Conservation (phyloP, 176 grass and related monocot species). For the Saccharum spontaneum region DNA sequence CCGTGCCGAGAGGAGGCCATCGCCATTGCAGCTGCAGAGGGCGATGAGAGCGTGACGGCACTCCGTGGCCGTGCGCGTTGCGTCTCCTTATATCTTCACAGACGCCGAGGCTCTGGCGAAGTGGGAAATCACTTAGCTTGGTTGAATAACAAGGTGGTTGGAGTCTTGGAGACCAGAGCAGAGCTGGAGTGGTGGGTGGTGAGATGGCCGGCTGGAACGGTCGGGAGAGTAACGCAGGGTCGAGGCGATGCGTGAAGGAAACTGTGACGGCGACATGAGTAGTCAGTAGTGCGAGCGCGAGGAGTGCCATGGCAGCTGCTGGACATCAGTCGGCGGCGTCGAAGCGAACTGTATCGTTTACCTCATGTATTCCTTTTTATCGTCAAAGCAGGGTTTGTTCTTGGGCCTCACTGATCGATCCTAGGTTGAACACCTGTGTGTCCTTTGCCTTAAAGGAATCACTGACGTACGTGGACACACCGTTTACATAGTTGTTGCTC, state of each 20-base stretch:
- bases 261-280: constrained; percentile 42
- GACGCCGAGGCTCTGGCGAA: background rate
- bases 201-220: background rate
- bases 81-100: constrained; percentile 6
- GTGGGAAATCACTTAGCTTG: background rate
- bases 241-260: constrained; percentile 58
- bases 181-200: background rate
- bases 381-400: background rate
- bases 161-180: no score
- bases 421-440: background rate
- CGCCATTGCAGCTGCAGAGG: background rate
- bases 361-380: background rate
- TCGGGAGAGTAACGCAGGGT: background rate
- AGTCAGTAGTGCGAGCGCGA: background rate
- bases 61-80: background rate
- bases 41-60: background rate
- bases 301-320: background rate
- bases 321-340: background rate
- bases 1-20: background rate
- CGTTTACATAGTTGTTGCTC: background rate
- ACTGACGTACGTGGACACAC: background rate
- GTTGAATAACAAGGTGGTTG: no score
- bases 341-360: background rate
- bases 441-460: constrained; percentile 27
- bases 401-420: background rate